Percentiles rank a stretch among this genome's conserved stretches.
Conservation (phyloP, 306 rosid species). For the Pyrus communis region DNA sequence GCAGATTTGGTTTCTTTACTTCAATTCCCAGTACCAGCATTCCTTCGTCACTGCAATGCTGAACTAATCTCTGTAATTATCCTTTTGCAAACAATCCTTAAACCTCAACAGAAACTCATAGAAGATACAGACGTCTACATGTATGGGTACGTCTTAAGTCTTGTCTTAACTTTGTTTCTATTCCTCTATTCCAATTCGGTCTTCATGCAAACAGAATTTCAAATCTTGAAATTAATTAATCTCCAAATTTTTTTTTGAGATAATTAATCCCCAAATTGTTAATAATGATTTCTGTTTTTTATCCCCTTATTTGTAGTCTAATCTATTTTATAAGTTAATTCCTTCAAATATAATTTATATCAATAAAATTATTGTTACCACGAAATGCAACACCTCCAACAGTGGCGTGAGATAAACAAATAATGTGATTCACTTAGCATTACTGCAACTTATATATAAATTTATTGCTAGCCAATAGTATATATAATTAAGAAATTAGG, state of each 20-base stretch:
- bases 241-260: neutral
- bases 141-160: slow-evolving; percentile 18
- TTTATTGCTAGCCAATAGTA: neutral
- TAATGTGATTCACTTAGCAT: neutral
- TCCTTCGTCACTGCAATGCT: no score
- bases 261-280: neutral
- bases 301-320: neutral
- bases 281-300: neutral
- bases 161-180: neutral
- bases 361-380: neutral
- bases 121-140: neutral
- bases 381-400: neutral
- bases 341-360: neutral
- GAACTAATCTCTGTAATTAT: no score
- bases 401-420: neutral
- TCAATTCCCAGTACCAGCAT: no score
- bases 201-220: neutral
- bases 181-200: neutral
- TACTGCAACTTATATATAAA: neutral
- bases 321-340: neutral
- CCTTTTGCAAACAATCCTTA: no score
- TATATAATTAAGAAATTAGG: neutral
- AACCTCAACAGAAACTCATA: neutral
- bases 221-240: neutral
- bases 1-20: no score